phyloP scores from a whole-genome alignment of 805 yeast genomes.

The Metschnikowia sp. region DNA sequence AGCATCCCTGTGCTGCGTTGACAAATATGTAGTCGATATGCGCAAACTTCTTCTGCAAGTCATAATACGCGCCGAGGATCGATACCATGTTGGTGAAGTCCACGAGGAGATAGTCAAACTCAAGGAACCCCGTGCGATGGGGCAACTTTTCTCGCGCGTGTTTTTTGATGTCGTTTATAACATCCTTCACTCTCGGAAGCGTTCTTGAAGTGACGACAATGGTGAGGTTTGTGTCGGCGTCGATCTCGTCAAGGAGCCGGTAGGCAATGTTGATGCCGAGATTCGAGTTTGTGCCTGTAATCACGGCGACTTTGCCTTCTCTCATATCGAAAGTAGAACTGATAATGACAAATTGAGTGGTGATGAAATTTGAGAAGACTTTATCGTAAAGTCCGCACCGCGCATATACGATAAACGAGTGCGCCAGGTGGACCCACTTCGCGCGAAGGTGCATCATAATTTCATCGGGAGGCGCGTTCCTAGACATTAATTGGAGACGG shows the following conservation, averaged over 20 bases:
- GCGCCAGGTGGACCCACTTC: not conserved
- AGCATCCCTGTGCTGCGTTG: slow-evolving; percentile 88
- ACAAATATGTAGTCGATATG: slow-evolving; percentile 76
- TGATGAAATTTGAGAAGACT: not conserved
- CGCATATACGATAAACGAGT: slow-evolving; percentile 7
- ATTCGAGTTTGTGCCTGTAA: slow-evolving; percentile 51
- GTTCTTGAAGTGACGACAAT: slow-evolving; percentile 88
- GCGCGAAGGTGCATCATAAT: too few relatives aligned
- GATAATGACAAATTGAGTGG: not conserved
- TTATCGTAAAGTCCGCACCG: not conserved
- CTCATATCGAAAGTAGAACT: slow-evolving; percentile 10
- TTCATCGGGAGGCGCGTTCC: too few relatives aligned
- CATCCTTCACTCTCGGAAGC: slow-evolving; percentile 76
- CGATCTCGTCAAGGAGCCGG: slow-evolving; percentile 62
- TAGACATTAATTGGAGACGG: too few relatives aligned
- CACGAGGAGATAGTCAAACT: slow-evolving; percentile 84
- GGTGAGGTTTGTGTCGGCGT: slow-evolving; percentile 57
- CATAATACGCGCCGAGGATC: slow-evolving; percentile 68
- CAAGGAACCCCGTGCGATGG: slow-evolving; percentile 54
- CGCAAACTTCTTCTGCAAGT: slow-evolving; percentile 58
- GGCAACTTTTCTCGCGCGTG: slow-evolving; percentile 28
- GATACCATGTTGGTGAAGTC: slow-evolving; percentile 91
- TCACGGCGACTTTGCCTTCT: slow-evolving; percentile 34
- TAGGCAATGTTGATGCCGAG: slow-evolving; percentile 85
- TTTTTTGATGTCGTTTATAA: slow-evolving; percentile 47